Evolutionary conservation across 2,329 filamentous ascomycete species (phyloP), one percentile per base, ranked within the genome.

Genomic region (Sordariomycetes sp.): DNA sequence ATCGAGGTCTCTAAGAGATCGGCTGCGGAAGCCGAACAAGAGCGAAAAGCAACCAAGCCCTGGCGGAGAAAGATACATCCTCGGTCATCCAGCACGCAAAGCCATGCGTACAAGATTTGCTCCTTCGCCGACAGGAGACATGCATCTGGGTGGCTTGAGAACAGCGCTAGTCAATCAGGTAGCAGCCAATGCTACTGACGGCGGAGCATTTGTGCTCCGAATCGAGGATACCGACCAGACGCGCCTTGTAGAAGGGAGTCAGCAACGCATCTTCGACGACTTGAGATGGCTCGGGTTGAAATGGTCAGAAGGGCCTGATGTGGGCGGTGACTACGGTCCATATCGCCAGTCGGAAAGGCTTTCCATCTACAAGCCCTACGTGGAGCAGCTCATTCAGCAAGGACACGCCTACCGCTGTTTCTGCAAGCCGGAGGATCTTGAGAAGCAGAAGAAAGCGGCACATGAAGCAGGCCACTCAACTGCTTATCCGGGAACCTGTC

Each of bases 81-180:
- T 61, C 3, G 57, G 56, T 10, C 51, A 59, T 32, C 48, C 45
- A 76, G 76, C 39, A 70, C 86, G 54, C 86, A 37, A 46, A 10
- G 57, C 57, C 10, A 57, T 61, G 31, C 46, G 58, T 20, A 51
- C 92, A 14, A 80, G 92, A 30, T 98, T 98, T 58, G 92, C 93
- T 2, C 92, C 92, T 1, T 96, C 92, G 2, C 92, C 92, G 0
- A 98, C 92, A 0, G 92, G 92, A 2, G 88, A 90, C 48, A 70
- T 98, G 17, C 92, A 98, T 58, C 68, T 98, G 10, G 92, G 92
- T 4, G 94, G 88, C 1, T 59, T 98, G 23, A 72, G 92, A 38
- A 98, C 92, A 1, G 93, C 93, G 0, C 61, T 98, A n/a, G 96
- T 87, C 64, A 96, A 94, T 50, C 95, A 90, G 46, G 65, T 98